These are phyloP conservation scores for Phyllosticta ampelicida DNA, from an alignment of 2,329 filamentous ascomycete genomes.

Conservation along the genomic window DNA sequence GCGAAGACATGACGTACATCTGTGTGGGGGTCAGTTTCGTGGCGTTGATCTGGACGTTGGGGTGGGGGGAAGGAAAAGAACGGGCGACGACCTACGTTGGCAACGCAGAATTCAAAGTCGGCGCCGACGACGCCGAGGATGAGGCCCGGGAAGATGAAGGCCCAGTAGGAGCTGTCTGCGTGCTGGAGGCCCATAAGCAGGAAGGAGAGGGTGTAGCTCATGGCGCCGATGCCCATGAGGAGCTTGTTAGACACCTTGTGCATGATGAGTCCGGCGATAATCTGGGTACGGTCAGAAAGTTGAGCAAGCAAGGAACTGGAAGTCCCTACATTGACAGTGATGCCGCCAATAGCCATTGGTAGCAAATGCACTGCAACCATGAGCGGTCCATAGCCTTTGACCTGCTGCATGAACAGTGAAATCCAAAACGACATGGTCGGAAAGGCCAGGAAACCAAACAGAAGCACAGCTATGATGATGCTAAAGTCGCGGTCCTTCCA, in stretches of 20 bases:
- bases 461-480: constrained; percentile 46
- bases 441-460: constrained; percentile 54
- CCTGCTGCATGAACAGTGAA: constrained; percentile 53
- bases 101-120: constrained; percentile 60
- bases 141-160: constrained; percentile 51
- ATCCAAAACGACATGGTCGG: constrained; percentile 51
- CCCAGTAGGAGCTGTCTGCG: constrained; percentile 50
- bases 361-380: constrained; percentile 52
- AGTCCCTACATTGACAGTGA: constrained; percentile 44
- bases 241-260: constrained; percentile 55
- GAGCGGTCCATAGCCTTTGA: constrained; percentile 42
- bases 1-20: constrained; percentile 60
- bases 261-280: constrained; percentile 50
- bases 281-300: constrained; percentile 2
- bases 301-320: no score
- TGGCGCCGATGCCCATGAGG: constrained; percentile 45
- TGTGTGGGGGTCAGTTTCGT: constrained; percentile 17
- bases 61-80: not conserved
- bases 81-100: constrained; percentile 42
- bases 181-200: constrained; percentile 48
- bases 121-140: constrained; percentile 53
- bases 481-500: constrained; percentile 55
- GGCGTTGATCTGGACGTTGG: not conserved
- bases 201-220: constrained; percentile 35
- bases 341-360: constrained; percentile 53